phyloP scores from a whole-genome alignment of 2,329 filamentous ascomycete species.

The Chaetomiaceae sp. region DNA sequence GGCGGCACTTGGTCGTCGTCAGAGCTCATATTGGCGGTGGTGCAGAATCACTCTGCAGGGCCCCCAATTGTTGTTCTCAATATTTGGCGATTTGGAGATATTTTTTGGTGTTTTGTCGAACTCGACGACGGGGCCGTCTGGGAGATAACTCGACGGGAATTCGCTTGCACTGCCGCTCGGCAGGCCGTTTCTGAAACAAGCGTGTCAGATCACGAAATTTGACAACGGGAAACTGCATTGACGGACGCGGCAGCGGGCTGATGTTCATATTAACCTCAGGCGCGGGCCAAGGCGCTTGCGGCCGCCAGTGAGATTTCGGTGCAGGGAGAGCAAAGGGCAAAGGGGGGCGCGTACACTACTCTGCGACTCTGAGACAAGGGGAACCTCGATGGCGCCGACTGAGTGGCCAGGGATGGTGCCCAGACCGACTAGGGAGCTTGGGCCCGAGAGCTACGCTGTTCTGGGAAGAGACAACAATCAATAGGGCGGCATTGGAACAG shows the following conservation, averaged over 20 bases:
- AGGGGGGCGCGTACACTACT: not conserved
- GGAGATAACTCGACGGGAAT: too few relatives aligned
- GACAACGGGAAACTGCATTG: not conserved
- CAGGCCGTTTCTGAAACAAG: conserved; percentile 15
- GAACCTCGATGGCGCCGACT: conserved; percentile 2
- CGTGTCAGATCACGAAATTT: conserved; percentile 8
- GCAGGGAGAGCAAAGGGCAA: not conserved
- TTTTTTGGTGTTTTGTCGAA: not conserved
- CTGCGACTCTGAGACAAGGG: conserved; percentile 4
- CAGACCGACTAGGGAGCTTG: not conserved
- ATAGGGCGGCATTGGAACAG: not conserved
- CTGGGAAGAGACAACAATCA: conserved; percentile 1
- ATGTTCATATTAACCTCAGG: not conserved
- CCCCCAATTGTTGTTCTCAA: not conserved
- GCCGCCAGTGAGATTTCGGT: not conserved
- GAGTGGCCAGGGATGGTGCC: not conserved
- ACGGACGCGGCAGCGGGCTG: not conserved
- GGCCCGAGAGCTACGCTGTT: not conserved
- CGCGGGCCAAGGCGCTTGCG: conserved; percentile 6
- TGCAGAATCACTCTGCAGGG: conserved; percentile 17
- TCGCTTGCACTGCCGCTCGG: too few relatives aligned
- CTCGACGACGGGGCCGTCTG: not conserved
- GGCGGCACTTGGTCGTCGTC: not conserved
- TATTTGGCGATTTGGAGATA: not conserved
- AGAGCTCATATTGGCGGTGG: conserved; percentile 17